These are phyloP conservation scores for Dendrobium nobile DNA, from an alignment of 106 monocot genomes.

Conservation along the genomic window DNA sequence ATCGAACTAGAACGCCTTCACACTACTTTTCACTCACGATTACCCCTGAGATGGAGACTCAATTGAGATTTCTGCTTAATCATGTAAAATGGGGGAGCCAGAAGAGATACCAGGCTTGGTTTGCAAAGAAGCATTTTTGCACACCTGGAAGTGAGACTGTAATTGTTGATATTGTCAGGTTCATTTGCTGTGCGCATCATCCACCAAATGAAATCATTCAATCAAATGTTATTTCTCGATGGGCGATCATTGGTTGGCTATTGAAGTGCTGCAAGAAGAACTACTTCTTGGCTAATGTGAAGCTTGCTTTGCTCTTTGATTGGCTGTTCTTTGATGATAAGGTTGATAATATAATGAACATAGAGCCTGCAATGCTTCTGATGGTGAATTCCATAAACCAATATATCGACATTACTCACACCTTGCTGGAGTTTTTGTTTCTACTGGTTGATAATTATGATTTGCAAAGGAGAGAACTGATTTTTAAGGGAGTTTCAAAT, in stretches of 20 bases:
- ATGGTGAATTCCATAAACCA: conserved; percentile 70
- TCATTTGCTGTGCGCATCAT: conserved; percentile 64
- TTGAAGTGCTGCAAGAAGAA: conserved; percentile 53
- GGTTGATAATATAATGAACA: conserved; percentile 58
- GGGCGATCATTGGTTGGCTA: conserved; percentile 91
- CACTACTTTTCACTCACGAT: conserved; percentile 48
- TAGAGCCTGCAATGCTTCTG: conserved; percentile 84
- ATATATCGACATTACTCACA: conserved; percentile 62
- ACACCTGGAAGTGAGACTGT: conserved; percentile 47
- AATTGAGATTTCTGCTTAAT: conserved; percentile 69
- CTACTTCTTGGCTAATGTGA: conserved; percentile 62
- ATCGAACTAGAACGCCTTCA: conserved; percentile 32
- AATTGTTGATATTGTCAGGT: conserved; percentile 51
- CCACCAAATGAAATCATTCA: conserved; percentile 59
- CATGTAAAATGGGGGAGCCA: conserved; percentile 71
- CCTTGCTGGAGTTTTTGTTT: conserved; percentile 77
- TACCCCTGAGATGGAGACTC: conserved; percentile 60
- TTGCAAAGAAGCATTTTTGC: conserved; percentile 54
- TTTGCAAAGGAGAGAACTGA: conserved; percentile 36
- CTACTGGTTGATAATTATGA: conserved; percentile 84
- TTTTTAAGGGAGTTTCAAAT: conserved; percentile 31
- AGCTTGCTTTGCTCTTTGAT: conserved; percentile 90
- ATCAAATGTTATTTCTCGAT: conserved; percentile 57
- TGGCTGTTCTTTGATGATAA: conserved; percentile 80
- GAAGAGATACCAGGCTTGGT: conserved; percentile 80